Base-by-base conservation (phyloP, 2,329 filamentous ascomycete species). In the Phyllosticta citriasiana region DNA sequence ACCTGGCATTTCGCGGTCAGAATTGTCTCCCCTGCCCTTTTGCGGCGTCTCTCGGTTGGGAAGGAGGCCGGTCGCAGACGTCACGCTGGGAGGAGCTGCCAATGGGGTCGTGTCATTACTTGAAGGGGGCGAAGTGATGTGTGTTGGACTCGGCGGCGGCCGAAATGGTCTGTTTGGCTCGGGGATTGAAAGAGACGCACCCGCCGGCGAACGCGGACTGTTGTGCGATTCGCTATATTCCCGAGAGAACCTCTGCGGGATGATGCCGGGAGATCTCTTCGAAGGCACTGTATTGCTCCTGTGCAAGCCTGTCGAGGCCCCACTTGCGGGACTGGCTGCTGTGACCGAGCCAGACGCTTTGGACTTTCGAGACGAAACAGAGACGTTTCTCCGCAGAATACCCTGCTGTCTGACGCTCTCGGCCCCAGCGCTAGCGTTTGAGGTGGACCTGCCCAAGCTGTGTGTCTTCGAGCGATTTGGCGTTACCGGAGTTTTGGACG, bases 281-380 rank as follows among this genome's bases (percentile, higher is more conserved):
- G 93, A 94, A 0, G 94, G 94, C 14, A 97, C 81, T 2, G 94
- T 99, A 71, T 97, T 97, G 76, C 93, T 97, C 66, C 87, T 78
- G 68, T 86, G 82, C n/a, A 89, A 79, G 53, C 84, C 82, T 7
- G 40, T 47, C 52, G 78, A 77, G 2, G 71, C 65, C 9, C 72
- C 68, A 25, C 70, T 68, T 1, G 71, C 69, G 4, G 91, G 89
- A 59, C 85, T 90, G n/a, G 60, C 55, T 12, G 55, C 55, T 7
- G 87, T 84, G 26, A 84, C 81, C 62, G 83, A 87, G 63, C 84
- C 86, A 25, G 91, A 92, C 63, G 86, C 81, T 63, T 87, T 84
- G 4, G 92, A 96, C 66, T 90, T 86, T 66, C 87, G 85, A n/a
- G 94, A 97, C 3, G 92, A 96, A 0, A 91, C 89, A 2, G 94